A percentile compares a stretch with the other conserved stretches of the same genome.
phyloP scores from a whole-genome alignment of 352 stramenopile species.

The Phytopythium litorale region DNA sequence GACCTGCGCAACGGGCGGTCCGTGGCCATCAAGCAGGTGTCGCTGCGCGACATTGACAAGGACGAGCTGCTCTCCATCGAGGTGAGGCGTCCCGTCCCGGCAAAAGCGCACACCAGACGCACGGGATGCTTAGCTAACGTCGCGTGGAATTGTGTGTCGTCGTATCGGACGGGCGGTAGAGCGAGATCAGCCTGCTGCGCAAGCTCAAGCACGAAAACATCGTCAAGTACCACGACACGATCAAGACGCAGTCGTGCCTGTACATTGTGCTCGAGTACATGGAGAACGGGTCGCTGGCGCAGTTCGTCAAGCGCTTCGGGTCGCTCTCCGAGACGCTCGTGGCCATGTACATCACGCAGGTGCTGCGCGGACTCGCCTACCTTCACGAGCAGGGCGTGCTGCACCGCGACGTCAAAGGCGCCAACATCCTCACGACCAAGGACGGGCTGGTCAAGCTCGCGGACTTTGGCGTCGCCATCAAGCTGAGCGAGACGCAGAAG shows the following conservation, averaged over 20 bases:
- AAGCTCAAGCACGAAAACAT: conserved; percentile 95
- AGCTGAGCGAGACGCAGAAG: conserved; percentile 85
- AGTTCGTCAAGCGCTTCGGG: conserved; percentile 93
- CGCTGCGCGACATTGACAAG: conserved; percentile 79
- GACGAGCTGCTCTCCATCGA: conserved; percentile 82
- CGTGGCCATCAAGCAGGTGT: conserved; percentile 87
- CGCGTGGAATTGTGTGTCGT: not conserved
- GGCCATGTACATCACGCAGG: conserved; percentile 92
- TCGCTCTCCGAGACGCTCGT: conserved; percentile 89
- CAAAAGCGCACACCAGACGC: no score
- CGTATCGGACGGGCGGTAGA: conserved; percentile 19
- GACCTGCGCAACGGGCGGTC: conserved; percentile 79
- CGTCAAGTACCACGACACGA: conserved; percentile 94
- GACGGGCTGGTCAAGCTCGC: conserved; percentile 90
- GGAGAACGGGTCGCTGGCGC: conserved; percentile 91
- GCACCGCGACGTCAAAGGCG: conserved; percentile 92
- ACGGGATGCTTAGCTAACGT: not conserved
- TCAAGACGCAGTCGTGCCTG: conserved; percentile 78
- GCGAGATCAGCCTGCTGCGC: conserved; percentile 90
- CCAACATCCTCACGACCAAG: conserved; percentile 93
- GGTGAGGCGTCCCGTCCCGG: conserved; percentile 14
- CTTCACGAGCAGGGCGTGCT: conserved; percentile 91
- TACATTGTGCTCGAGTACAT: conserved; percentile 93
- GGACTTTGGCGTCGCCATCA: conserved; percentile 92
- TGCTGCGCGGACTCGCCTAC: conserved; percentile 88